These are phyloP conservation scores for Lactarius pseudohatsudake DNA, from an alignment of 768 basidiomycete genomes.

Conservation along the genomic window DNA sequence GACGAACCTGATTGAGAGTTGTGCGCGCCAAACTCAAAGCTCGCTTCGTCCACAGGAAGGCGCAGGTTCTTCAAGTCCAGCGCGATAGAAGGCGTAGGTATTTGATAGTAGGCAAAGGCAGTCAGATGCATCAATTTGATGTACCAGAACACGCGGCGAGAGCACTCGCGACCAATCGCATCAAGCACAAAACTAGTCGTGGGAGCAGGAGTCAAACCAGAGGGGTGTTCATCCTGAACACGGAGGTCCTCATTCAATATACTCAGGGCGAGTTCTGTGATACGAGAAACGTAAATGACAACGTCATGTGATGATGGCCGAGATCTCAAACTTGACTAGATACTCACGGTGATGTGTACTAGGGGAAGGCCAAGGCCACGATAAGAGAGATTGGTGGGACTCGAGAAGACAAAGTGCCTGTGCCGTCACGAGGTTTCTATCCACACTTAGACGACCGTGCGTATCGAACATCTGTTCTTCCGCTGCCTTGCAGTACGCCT, in stretches of 20 bases:
- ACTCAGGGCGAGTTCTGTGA: conserved; percentile 59
- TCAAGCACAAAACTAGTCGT: conserved; percentile 58
- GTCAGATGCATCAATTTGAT: conserved; percentile 61
- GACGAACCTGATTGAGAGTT: conserved; percentile 25
- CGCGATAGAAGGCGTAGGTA: conserved; percentile 39
- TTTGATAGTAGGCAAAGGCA: conserved; percentile 41
- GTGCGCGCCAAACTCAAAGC: conserved; percentile 58
- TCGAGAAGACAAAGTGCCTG: conserved; percentile 76
- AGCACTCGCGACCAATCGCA: conserved; percentile 71
- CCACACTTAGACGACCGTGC: conserved; percentile 59
- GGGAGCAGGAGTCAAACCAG: conserved; percentile 57
- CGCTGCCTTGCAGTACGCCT: conserved; percentile 55
- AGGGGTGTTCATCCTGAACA: conserved; percentile 61
- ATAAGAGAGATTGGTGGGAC: conserved; percentile 54
- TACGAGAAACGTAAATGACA: conserved; percentile 21
- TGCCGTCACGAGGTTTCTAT: conserved; percentile 66
- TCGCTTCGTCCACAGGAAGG: conserved; percentile 79
- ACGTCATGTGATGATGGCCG: conserved; percentile 5
- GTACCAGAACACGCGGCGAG: conserved; percentile 82
- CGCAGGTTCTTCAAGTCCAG: conserved; percentile 57
- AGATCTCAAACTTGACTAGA: neutral
- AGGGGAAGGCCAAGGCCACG: conserved; percentile 27
- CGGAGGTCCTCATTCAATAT: conserved; percentile 68
- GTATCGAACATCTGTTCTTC: conserved; percentile 69
- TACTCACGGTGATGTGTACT: conserved; percentile 34